Base-by-base conservation (phyloP, 2,329 filamentous ascomycete species). In the Raffaelea ambrosiae region DNA sequence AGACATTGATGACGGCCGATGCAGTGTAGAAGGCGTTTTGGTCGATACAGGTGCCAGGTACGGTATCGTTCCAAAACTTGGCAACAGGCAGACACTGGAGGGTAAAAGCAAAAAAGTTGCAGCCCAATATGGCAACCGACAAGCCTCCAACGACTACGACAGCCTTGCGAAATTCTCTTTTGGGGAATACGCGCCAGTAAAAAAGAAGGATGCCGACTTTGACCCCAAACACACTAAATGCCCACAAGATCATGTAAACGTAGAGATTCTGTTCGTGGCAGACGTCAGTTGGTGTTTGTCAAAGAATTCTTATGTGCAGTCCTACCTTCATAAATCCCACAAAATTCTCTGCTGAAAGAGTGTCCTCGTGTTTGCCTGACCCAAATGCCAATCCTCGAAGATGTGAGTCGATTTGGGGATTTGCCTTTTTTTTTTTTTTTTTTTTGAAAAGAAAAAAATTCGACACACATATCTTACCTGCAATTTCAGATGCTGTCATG, bases 141-240 rank as follows among this genome's bases (percentile, higher is more conserved):
- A 53, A 20, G 13, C 22, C 16, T 13, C 13, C 31, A 5, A 53
- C 46, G 31, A 20, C 40, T 5, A 53, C 8, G 7, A 51, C 45
- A 10, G 47, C 49, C 8, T 46, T 26, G 16, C 48, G 51, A 38
- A 51, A 46, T 9, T 9, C 8, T 3, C 23, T 47, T 2, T 46
- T 48, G 5, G 50, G 48, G 19, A 53, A 52, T 3, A 53, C 49
- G 14, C 49, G 49, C 52, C 52, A 52, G 39, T 53, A 53, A 22
- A 53, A 53, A 4, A 53, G 46, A 20, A 53, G 43, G 19, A 53
- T 53, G 39, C 52, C 50, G 41, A 51, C 38, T 35, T 53, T 53
- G 48, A 52, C 49, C 21, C 40, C 26, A 22, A 53, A 51, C 14
- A 53, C 51, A 29, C 49, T 43, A 13, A 40, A 47, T 0, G 49